A percentile compares a stretch with the other conserved stretches of the same genome.
These are phyloP conservation scores for Insectozyma bohioensis DNA, from an alignment of 1,139 yeast genomes.

Conservation along the genomic window DNA sequence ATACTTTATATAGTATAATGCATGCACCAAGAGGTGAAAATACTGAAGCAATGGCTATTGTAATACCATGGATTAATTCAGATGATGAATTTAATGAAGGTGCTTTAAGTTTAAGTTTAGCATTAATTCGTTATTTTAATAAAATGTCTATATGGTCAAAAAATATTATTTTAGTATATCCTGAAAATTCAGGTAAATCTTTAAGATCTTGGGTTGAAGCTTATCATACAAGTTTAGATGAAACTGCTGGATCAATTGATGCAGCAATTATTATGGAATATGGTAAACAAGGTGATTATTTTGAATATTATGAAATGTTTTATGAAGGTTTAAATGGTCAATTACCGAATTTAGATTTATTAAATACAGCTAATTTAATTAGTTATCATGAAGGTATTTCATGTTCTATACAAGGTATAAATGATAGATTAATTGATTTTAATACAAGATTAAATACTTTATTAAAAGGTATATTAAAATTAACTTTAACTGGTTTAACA, in stretches of 20 bases:
- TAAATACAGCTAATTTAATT: constrained; percentile 75
- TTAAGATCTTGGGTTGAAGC: constrained; percentile 92
- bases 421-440: constrained; percentile 48
- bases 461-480: constrained; percentile 60
- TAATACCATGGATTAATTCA: constrained; percentile 77
- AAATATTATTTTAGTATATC: constrained; percentile 82
- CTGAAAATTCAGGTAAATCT: constrained; percentile 68
- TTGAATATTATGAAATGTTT: constrained; percentile 70
- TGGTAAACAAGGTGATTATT: constrained; percentile 61
- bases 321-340: constrained; percentile 95
- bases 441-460: constrained; percentile 60
- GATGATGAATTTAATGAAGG: constrained; percentile 71
- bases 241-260: constrained; percentile 94
- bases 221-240: constrained; percentile 80
- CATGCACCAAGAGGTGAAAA: constrained; percentile 97
- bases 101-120: constrained; percentile 71
- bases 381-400: constrained; percentile 74
- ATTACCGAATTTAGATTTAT: constrained; percentile 85
- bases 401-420: constrained; percentile 64
- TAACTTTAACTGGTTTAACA: constrained; percentile 69
- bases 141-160: constrained; percentile 95
- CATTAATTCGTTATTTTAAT: constrained; percentile 76
- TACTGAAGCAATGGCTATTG: constrained; percentile 90
- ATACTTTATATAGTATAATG: constrained; percentile 76
- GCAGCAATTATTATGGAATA: constrained; percentile 87